Evolutionary conservation across 106 monocot species (phyloP), one percentile per base, ranked within the genome.

Genomic region (Narthecium ossifragum): DNA sequence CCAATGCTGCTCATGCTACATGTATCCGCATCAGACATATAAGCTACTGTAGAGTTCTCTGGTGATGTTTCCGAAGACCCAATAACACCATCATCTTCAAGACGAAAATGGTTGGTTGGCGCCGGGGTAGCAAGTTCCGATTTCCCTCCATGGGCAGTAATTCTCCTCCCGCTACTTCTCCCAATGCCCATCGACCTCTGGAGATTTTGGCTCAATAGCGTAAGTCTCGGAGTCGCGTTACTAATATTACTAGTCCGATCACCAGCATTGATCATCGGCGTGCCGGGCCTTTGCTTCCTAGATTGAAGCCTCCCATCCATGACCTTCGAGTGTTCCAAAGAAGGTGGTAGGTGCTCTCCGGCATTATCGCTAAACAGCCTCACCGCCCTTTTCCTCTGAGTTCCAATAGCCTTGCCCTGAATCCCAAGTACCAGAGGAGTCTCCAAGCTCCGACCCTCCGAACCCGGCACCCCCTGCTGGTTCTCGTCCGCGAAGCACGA

Each of bases 401-500:
- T 52, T 0, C 15, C 52, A 10, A 51, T n/a, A 10, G 26, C 12
- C 41, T 57, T 55, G 29, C 31, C 26, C 37, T 22, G 38, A 25
- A 11, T 6, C 21, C 32, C 43, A 0, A 26, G 26, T 14, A 56
- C 32, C 25, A 36, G 27, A 6, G 79, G 76, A n/a, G 83, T 72
- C 5, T 74, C 58, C 40, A 49, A 29, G 55, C 41, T 60, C 14
- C 51, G 61, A 9, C 38, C 20, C 9, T 47, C 41, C 21, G 52
- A 34, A 22, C 23, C 47, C 20, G 39, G 26, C 26, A 13, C 26
- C 60, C 34, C 43, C 15, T 51, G 62, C 2, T 60, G 67, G 61
- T 88, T 88, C 78, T 92, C 80, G 46, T 87, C 66, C 32, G 64
- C 59, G 64, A 55, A 80, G 9, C 40, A 46, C 14, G 69, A 37